A percentile compares a stretch with the other conserved stretches of the same genome.
These are phyloP conservation scores for Pseudohalonectria lignicola DNA, from an alignment of 2,329 filamentous ascomycete species.

Conservation along the genomic window DNA sequence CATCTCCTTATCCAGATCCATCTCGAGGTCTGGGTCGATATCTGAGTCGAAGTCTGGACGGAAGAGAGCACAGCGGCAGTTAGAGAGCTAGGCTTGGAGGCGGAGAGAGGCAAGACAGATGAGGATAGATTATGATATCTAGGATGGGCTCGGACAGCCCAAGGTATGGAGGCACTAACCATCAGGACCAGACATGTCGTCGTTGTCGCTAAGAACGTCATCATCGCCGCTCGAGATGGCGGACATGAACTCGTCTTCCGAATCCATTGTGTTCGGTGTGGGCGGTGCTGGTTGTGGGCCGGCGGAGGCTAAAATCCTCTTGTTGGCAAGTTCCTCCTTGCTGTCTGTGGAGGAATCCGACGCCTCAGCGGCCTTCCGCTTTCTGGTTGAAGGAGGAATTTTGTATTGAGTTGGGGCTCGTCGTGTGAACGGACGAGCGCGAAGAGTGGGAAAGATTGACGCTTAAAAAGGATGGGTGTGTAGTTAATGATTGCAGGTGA, in stretches of 20 bases:
- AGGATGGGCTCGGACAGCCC: conserved; percentile 1
- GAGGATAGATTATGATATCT: background rate
- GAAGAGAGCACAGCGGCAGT: no score
- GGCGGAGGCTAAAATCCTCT: conserved; percentile 44
- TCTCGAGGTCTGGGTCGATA: conserved; percentile 39
- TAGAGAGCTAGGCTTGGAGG: no score
- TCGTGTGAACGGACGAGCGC: conserved; percentile 12
- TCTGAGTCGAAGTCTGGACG: conserved; percentile 35
- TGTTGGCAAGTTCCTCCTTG: conserved; percentile 32
- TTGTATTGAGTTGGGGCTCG: conserved; percentile 17
- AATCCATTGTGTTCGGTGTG: conserved; percentile 69
- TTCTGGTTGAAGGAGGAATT: conserved; percentile 49
- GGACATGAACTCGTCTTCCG: conserved; percentile 89
- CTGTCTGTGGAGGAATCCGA: conserved; percentile 31
- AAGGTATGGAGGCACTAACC: conserved; percentile 30
- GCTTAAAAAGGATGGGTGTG: no score
- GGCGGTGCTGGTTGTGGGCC: conserved; percentile 39
- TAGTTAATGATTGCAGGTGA: no score
- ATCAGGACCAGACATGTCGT: conserved; percentile 41
- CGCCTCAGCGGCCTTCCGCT: conserved; percentile 57
- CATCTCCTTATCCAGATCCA: conserved; percentile 48
- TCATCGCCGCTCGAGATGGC: conserved; percentile 62
- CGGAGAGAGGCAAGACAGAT: background rate
- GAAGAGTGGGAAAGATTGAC: background rate
- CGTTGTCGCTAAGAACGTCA: conserved; percentile 68